These are phyloP conservation scores for Phytophthora megakarya DNA, from an alignment of 352 stramenopile species.

Conservation along the genomic window DNA sequence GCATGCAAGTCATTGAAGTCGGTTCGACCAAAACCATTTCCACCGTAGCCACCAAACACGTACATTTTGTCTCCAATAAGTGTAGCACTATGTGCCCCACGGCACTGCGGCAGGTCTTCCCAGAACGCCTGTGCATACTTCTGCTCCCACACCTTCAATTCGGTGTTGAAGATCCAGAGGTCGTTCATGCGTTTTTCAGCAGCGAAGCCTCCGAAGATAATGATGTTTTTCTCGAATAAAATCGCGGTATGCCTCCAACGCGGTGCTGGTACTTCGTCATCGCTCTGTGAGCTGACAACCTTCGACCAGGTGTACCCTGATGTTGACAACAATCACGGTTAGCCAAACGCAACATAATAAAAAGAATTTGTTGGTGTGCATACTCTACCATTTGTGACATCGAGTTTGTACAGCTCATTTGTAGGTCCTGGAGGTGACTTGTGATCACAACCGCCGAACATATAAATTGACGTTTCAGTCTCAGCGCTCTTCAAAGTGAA, in stretches of 20 bases:
- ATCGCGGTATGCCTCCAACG: conserved; percentile 88
- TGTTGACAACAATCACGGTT: conserved; percentile 3
- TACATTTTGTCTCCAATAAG: conserved; percentile 91
- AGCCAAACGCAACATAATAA: not conserved
- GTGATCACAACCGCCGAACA: conserved; percentile 92
- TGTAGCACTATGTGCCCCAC: conserved; percentile 91
- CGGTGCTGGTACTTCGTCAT: conserved; percentile 68
- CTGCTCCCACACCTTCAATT: conserved; percentile 93
- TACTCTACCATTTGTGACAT: conserved; percentile 79
- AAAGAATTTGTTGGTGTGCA: not conserved
- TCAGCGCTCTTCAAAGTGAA: conserved; percentile 90
- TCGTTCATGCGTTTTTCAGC: conserved; percentile 95
- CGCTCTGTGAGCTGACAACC: conserved; percentile 36
- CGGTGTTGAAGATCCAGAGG: conserved; percentile 95
- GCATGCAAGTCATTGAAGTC: conserved; percentile 96
- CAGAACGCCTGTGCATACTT: conserved; percentile 88
- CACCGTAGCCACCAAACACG: conserved; percentile 97
- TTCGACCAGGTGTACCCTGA: conserved; percentile 77
- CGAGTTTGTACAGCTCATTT: conserved; percentile 94
- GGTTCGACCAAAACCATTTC: conserved; percentile 92
- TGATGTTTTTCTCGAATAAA: conserved; percentile 83
- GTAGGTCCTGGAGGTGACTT: conserved; percentile 92
- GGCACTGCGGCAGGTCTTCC: conserved; percentile 89
- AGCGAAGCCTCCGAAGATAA: conserved; percentile 96
- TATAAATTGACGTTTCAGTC: conserved; percentile 70